Percentiles rank a stretch among this genome's conserved stretches.
These are phyloP conservation scores for Panellus pusillus DNA, from an alignment of 768 basidiomycete genomes.

Conservation along the genomic window DNA sequence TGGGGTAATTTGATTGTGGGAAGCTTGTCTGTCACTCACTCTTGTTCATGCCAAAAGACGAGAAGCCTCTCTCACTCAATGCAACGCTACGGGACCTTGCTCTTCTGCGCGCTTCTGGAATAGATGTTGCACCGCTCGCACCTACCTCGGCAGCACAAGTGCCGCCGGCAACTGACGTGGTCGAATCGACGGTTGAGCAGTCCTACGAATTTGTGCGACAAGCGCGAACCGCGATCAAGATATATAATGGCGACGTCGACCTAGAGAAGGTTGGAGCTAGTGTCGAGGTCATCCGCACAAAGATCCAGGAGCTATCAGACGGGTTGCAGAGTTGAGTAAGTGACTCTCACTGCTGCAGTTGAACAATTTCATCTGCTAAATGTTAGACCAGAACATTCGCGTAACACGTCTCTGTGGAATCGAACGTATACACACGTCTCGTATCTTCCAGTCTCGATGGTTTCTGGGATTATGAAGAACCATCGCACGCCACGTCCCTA, in stretches of 20 bases:
- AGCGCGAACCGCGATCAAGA: conserved; percentile 55
- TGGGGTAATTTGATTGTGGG: neutral
- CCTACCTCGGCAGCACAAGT: conserved; percentile 16
- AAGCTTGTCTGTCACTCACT: neutral
- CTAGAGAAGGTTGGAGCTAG: conserved; percentile 51
- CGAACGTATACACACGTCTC: too few relatives aligned
- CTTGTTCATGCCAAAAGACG: conserved; percentile 28
- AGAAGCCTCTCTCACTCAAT: conserved; percentile 54
- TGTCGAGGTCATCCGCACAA: conserved; percentile 55
- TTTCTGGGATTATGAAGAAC: too few relatives aligned
- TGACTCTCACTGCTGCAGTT: neutral
- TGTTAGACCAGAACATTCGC: neutral
- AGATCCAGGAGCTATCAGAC: conserved; percentile 54
- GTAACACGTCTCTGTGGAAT: neutral
- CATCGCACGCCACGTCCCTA: too few relatives aligned
- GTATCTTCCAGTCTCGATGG: too few relatives aligned
- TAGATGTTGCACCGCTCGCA: conserved; percentile 32
- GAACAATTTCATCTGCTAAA: neutral
- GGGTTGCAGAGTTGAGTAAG: conserved; percentile 27
- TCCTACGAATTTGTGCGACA: conserved; percentile 63
- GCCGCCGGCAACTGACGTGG: conserved; percentile 16
- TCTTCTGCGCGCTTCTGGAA: conserved; percentile 59
- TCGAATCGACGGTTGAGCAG: conserved; percentile 41
- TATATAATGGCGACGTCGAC: conserved; percentile 54
- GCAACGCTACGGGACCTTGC: conserved; percentile 74